phyloP scores from a whole-genome alignment of 2,329 filamentous ascomycete species.

The Sclerotinia subarctica region DNA sequence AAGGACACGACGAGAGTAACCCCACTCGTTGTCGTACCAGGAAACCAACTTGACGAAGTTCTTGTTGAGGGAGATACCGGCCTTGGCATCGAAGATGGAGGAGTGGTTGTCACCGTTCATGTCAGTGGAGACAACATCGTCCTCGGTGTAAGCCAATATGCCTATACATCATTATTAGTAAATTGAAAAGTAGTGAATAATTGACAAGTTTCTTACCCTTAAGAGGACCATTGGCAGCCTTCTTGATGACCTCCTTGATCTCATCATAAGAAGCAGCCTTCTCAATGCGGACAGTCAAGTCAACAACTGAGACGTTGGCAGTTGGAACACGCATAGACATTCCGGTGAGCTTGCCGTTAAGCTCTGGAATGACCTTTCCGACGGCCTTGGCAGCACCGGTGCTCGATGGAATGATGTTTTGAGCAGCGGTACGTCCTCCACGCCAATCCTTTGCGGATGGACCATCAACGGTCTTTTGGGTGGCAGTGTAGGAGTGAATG shows the following conservation, averaged over 20 bases:
- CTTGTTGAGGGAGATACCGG: constrained; percentile 95
- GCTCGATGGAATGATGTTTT: constrained; percentile 99
- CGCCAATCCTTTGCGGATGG: constrained; percentile 99
- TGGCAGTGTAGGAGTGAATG: constrained; percentile 99
- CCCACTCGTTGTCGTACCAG: constrained; percentile 99
- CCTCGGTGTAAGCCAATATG: constrained; percentile 92
- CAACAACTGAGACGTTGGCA: constrained; percentile 97
- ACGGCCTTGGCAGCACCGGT: constrained; percentile 99
- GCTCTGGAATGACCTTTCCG: constrained; percentile 96
- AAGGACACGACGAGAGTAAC: constrained; percentile 93
- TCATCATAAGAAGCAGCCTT: constrained; percentile 84
- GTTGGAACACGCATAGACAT: constrained; percentile 99
- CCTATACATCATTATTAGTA: constrained; percentile 47
- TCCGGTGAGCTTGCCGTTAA: constrained; percentile 99
- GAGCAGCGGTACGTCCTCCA: constrained; percentile 95
- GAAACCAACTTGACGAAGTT: constrained; percentile 96
- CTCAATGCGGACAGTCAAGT: constrained; percentile 90
- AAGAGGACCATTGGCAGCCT: constrained; percentile 75
- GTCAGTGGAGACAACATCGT: constrained; percentile 92
- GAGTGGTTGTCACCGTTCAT: constrained; percentile 89
- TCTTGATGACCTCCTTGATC: constrained; percentile 92
- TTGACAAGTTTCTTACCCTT: constrained; percentile 65
- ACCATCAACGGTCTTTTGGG: constrained; percentile 98
- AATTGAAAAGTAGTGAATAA: neutral
- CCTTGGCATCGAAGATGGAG: constrained; percentile 99